phyloP scores from a whole-genome alignment of 2,329 filamentous ascomycete genomes.

The Fusarium sp. region DNA sequence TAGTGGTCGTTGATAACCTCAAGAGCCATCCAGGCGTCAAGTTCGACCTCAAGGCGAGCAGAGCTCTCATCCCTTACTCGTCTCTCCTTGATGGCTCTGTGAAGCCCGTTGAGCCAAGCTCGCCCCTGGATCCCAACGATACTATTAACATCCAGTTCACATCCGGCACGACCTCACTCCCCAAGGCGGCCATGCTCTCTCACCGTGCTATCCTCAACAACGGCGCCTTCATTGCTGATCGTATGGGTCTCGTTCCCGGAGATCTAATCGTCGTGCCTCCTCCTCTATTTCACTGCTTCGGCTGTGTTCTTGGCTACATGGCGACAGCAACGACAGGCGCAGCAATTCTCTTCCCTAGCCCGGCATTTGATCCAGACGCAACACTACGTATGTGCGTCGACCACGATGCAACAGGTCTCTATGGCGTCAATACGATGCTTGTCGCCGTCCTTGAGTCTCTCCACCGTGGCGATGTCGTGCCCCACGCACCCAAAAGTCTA shows the following conservation, averaged over 20 bases:
- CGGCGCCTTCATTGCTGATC: slow-evolving; percentile 79
- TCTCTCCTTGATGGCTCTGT: slow-evolving; percentile 50
- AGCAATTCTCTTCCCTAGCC: slow-evolving; percentile 82
- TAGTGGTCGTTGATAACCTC: slow-evolving; percentile 84
- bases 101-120: slow-evolving; percentile 52
- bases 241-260: slow-evolving; percentile 77
- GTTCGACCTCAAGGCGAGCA: slow-evolving; percentile 55
- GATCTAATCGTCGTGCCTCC: slow-evolving; percentile 87
- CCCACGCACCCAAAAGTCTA: slow-evolving; percentile 53
- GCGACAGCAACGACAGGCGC: slow-evolving; percentile 84
- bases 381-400: slow-evolving; percentile 66
- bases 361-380: slow-evolving; percentile 83
- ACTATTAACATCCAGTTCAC: slow-evolving; percentile 97
- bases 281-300: slow-evolving; percentile 90
- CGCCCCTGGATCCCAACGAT: slow-evolving; percentile 66
- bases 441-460: slow-evolving; percentile 83
- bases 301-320: slow-evolving; percentile 92
- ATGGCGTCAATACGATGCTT: slow-evolving; percentile 96
- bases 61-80: slow-evolving; percentile 57
- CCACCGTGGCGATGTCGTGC: slow-evolving; percentile 49
- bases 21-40: slow-evolving; percentile 52
- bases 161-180: slow-evolving; percentile 87
- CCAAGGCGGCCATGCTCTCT: slow-evolving; percentile 89
- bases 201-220: slow-evolving; percentile 94
- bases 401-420: slow-evolving; percentile 69